Base-by-base conservation (phyloP, 1,284 basidiomycete species). In the Boletus mariae region DNA sequence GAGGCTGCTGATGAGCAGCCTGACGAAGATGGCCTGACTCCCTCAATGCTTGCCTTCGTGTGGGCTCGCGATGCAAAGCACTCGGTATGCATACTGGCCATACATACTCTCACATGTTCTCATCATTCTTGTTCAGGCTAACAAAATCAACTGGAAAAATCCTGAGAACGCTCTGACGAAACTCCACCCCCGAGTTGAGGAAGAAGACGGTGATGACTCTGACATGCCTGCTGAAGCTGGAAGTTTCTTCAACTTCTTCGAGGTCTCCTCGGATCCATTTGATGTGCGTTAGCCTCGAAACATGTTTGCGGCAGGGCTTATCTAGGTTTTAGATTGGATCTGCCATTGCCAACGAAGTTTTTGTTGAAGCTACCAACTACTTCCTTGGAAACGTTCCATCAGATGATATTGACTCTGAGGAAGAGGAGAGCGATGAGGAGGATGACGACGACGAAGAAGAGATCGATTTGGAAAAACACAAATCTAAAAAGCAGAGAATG, bases 231-330 rank as follows among this genome's bases (percentile, higher is more conserved):
- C 76, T 29, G 91, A 92, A 53, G 73, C 80, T 45, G 92, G 92
- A 52, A 90, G 85, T 64, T 92, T 94, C 76, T 94, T 94, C 80
- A 90, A 92, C 73, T 87, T 85, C 63, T 93, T 94, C 61, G 90
- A 90, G 69, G 68, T 79, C 52, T 75, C 76, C 15, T 66, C 75
- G 29, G 89, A 91, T 63, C 77, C 80, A 10, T 79, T 75, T 56
- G 86, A 90, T 59, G 88, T 90, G 61, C 71, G 85, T 77, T 48
- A 45, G n/a, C 17, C 28, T 38, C 2, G 41, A 34, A 31, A 23
- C 15, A 37, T 35, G 26, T 12, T 3, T 45, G 41, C 42, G 23
- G 28, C 31, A 37, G 40, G 29, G 17, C 29, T 69, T 29, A 69
- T 54, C n/a, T 31, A 25, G 17, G 47, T 61, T 44, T 56, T 66